These are phyloP conservation scores for Fusarium floridanum DNA, from an alignment of 2,329 filamentous ascomycete species.

Conservation along the genomic window DNA sequence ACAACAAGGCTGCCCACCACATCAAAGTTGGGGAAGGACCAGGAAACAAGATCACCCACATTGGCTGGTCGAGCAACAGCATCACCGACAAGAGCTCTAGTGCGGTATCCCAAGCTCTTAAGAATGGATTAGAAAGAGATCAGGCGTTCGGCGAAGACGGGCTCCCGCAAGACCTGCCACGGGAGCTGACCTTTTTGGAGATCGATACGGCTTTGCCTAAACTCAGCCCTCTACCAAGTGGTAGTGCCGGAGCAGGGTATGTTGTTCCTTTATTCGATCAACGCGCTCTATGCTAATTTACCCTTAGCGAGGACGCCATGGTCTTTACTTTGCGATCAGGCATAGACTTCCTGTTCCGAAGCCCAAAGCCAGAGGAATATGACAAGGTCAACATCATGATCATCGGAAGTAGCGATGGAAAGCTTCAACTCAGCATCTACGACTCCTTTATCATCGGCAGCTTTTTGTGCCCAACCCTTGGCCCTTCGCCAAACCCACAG, in stretches of 20 bases:
- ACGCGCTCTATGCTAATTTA: constrained; percentile 19
- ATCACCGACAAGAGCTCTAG: constrained; percentile 50
- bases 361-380: constrained; percentile 72
- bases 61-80: constrained; percentile 65
- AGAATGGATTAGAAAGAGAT: constrained; percentile 27
- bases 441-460: constrained; percentile 85
- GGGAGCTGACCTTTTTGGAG: constrained; percentile 80
- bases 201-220: constrained; percentile 82
- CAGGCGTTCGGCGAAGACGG: constrained; percentile 20
- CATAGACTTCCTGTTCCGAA: constrained; percentile 77
- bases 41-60: constrained; percentile 62
- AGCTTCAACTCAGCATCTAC: constrained; percentile 83
- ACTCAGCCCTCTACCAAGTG: constrained; percentile 75
- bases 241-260: constrained; percentile 73
- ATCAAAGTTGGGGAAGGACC: constrained; percentile 66
- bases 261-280: background rate
- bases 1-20: constrained; percentile 83
- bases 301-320: constrained; percentile 63
- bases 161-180: constrained; percentile 69
- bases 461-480: constrained; percentile 64
- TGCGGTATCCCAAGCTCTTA: constrained; percentile 21
- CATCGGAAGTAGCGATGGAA: constrained; percentile 77
- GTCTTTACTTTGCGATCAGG: constrained; percentile 78
- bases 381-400: constrained; percentile 85
- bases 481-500: constrained; percentile 44